Conservation (phyloP, 208 protist species). For the Leishmania arabica region DNA sequence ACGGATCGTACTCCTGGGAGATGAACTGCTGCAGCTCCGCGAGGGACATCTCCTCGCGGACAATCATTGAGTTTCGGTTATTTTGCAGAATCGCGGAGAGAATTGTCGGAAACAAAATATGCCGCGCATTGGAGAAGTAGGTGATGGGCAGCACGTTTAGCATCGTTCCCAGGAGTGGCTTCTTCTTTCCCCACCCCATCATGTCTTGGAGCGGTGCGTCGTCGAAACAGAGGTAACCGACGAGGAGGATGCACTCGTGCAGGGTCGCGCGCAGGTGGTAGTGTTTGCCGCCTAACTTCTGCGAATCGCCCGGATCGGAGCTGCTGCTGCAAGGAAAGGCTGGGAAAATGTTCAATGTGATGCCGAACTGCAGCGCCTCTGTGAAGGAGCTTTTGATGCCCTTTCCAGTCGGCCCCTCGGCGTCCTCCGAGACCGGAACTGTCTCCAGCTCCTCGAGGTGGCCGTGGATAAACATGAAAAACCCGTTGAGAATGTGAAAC, state of each 20-base stretch:
- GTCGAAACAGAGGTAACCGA: conserved; percentile 83
- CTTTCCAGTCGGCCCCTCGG: conserved; percentile 3
- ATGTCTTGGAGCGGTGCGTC: conserved; percentile 79
- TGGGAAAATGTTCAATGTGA: conserved; percentile 61
- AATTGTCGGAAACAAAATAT: conserved; percentile 85
- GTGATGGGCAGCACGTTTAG: conserved; percentile 70
- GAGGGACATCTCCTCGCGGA: conserved; percentile 72
- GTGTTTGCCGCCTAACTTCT: conserved; percentile 25
- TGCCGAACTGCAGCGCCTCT: conserved; percentile 71
- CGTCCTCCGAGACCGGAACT: conserved; percentile 39
- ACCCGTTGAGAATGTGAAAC: conserved; percentile 70
- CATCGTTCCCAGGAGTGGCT: conserved; percentile 63
- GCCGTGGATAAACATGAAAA: conserved; percentile 67
- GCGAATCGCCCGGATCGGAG: conserved; percentile 12
- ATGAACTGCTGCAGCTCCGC: conserved; percentile 60
- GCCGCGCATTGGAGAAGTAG: conserved; percentile 83
- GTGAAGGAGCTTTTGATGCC: conserved; percentile 42
- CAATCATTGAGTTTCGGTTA: conserved; percentile 60
- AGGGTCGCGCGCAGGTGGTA: conserved; percentile 71
- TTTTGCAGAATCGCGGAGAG: conserved; percentile 55
- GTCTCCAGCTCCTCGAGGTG: conserved; percentile 63
- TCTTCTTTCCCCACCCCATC: conserved; percentile 77
- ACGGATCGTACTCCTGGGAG: conserved; percentile 63
- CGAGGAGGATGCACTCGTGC: conserved; percentile 81
- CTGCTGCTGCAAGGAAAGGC: conserved; percentile 22